A percentile compares a stretch with the other conserved stretches of the same genome.
Conservation (phyloP, 2,329 filamentous ascomycete genomes). For the Aspergillus pseudonomiae region DNA sequence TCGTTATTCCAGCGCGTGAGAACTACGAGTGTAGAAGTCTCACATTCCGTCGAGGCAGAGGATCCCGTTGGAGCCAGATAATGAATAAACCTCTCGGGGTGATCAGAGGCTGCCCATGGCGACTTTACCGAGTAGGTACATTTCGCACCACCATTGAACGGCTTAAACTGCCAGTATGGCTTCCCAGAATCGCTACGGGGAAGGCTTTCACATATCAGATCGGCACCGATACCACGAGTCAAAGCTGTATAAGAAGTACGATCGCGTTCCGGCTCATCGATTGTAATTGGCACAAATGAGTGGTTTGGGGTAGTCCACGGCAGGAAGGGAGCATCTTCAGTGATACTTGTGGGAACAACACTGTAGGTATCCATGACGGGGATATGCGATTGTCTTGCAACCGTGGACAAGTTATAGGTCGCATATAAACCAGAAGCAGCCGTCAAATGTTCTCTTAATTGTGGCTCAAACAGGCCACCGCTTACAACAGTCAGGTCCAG, state of each 20-base stretch:
- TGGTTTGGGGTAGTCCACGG: slow-evolving; percentile 5
- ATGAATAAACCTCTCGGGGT: background rate
- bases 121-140: background rate
- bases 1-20: background rate
- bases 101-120: background rate
- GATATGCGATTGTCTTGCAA: background rate
- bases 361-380: background rate
- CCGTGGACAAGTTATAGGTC: background rate
- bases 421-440: background rate
- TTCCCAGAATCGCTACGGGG: background rate
- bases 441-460: slow-evolving; percentile 1
- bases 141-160: background rate
- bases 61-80: background rate
- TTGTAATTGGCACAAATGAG: slow-evolving; percentile 3
- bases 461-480: slow-evolving; percentile 25
- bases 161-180: background rate
- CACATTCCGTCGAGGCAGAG: background rate
- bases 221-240: slow-evolving; percentile 6
- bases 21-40: background rate
- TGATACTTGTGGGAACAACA: background rate
- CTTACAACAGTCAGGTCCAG: slow-evolving; percentile 19
- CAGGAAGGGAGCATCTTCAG: background rate
- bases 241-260: background rate
- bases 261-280: background rate
- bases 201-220: background rate